Evolutionary conservation across 1,284 basidiomycete species (phyloP).

Genomic region (Hemileia vastatrix): DNA sequence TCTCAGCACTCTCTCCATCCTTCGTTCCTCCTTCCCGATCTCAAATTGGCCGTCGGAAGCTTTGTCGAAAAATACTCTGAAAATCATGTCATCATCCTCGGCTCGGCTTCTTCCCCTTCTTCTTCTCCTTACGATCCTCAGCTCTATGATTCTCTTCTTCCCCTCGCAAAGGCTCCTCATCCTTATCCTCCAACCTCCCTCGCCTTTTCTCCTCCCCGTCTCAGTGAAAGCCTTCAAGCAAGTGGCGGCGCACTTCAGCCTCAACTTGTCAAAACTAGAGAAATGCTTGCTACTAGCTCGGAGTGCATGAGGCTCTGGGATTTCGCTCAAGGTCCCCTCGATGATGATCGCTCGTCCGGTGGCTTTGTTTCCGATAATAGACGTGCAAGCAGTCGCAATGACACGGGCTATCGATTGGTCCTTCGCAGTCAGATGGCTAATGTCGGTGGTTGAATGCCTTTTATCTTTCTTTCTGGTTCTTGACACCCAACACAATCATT

Average conservation of each 20-base stretch:
- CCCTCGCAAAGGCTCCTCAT: conserved; percentile 15
- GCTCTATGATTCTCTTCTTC: conserved; percentile 12
- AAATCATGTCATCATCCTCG: conserved; percentile 19
- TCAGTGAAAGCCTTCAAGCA: conserved; percentile 16
- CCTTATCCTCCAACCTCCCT: conserved; percentile 18
- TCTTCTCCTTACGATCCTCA: conserved; percentile 8
- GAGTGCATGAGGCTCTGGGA: conserved; percentile 20
- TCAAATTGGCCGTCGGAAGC: conserved; percentile 14
- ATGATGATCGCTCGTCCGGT: conserved; percentile 12
- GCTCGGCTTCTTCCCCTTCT: not conserved
- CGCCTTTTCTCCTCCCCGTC: conserved; percentile 12
- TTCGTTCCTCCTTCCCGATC: conserved; percentile 2
- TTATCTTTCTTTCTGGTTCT: too few species aligned
- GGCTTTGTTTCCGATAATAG: conserved; percentile 3
- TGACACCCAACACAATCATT: not conserved
- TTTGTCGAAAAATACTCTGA: conserved; percentile 10
- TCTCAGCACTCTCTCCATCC: too few species aligned
- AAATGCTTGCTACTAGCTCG: conserved; percentile 19
- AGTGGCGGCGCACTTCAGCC: not conserved
- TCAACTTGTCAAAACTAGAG: conserved; percentile 12
- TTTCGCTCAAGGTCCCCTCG: conserved; percentile 8
- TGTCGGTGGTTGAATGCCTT: conserved; percentile 7
- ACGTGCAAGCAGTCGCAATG: conserved; percentile 2
- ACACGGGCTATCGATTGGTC: conserved; percentile 14
- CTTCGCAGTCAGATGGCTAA: conserved; percentile 21